Evolutionary conservation across 768 basidiomycete species (phyloP), one percentile per base, ranked within the genome.

Genomic region (Leucocoprinus leucothites): DNA sequence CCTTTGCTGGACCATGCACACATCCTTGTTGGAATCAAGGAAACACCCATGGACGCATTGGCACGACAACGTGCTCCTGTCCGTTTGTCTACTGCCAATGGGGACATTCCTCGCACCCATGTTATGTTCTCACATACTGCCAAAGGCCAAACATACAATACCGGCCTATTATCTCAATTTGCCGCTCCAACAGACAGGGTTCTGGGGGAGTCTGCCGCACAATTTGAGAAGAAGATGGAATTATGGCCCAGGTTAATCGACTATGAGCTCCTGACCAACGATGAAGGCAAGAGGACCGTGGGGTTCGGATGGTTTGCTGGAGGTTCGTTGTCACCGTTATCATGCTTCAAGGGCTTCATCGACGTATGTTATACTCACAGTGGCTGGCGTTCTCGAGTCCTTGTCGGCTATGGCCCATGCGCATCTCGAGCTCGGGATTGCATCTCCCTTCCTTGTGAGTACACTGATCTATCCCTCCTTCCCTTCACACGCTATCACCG

Each of bases 281-380:
- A 66, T 2, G 60, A 49, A 22, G 89, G 86, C 3, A 88, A 88
- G 66, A 75, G 94, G 19, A 89, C 87, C 0, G 91, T 94, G 16
- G 93, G 87, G 0, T 96, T 97, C 71, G 94, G 94, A 1, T 94
- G 86, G 85, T 92, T 87, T 61, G 94, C 94, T 0, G 94, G 94
- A 69, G 88, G 91, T 91, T 56, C 48, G 82, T 62, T 48, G 13
- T 2, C 21, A 22, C 46, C 8, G 35, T 45, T 40, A 56, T 18
- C 21, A 1, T 42, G 24, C 53, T 24, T 40, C 31, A 35, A 19
- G 14, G 26, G 40, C n/a, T 51, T 54, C n/a, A 24, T 48, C 48
- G 28, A 47, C 34, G n/a, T 42, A 24, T 31, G n/a, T 28, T 43
- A 14, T 51, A 14, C 6, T n/a, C n/a, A 56, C 67, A 93, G 91